Conservation (phyloP, 73 alveolate species). For the Blepharisma stoltei region DNA sequence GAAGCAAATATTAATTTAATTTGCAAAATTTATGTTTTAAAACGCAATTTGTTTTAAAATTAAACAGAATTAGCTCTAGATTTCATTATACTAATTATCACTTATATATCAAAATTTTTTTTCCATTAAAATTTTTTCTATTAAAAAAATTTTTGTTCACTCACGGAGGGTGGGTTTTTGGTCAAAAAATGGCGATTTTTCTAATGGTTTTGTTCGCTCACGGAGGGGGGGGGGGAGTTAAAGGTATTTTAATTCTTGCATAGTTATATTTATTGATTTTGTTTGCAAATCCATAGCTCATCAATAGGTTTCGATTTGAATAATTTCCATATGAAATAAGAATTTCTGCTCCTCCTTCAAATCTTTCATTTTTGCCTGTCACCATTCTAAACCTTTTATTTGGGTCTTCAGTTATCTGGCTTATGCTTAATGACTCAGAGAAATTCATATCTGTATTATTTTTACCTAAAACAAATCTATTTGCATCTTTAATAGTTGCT, state of each 20-base stretch:
- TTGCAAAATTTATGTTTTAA: too few relatives aligned
- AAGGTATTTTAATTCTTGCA: background rate
- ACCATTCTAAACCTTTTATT: background rate
- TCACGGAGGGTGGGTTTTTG: too few relatives aligned
- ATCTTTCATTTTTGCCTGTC: background rate
- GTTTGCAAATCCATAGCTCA: conserved; percentile 18
- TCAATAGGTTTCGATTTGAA: background rate
- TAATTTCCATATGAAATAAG: conserved; percentile 16
- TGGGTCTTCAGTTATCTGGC: background rate
- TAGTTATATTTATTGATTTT: background rate
- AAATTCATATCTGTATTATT: background rate
- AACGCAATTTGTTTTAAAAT: too few relatives aligned
- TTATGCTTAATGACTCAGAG: background rate
- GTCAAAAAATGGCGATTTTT: too few relatives aligned
- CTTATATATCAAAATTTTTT: too few relatives aligned
- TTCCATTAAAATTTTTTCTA: too few relatives aligned
- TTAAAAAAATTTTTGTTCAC: too few relatives aligned
- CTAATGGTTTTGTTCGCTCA: too few relatives aligned
- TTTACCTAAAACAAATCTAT: background rate
- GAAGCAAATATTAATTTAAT: too few relatives aligned
- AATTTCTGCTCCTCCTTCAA: conserved; percentile 22
- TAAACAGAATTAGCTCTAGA: too few relatives aligned
- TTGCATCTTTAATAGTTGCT: conserved; percentile 3
- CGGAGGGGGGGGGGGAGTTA: too few relatives aligned
- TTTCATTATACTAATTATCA: too few relatives aligned